Evolutionary conservation across 768 basidiomycete species (phyloP), one percentile per base, ranked within the genome.

Genomic region (Chalciporus piperatus): DNA sequence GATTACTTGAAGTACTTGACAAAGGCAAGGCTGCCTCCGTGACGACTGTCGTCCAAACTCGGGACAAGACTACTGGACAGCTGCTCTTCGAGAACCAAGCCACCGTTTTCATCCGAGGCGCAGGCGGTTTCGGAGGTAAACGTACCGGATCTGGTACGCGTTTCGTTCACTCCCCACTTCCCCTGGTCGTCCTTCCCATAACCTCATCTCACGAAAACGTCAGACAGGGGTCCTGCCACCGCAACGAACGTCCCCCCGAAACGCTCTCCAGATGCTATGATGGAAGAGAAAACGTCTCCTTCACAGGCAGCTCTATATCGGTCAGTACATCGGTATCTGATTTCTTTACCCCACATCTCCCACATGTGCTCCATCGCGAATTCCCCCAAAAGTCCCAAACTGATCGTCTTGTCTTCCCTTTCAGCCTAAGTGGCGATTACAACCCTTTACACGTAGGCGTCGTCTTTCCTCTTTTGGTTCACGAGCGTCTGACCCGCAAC

Each of bases 81-180:
- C 71, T 91, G 47, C 77, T 98, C 48, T 96, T 92, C 64, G 93
- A 97, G 72, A 97, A 92, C 69, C 90, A 95, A 67, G 81, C 84
- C 12, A 99, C 96, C 1, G 76, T 95, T 1, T 89, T 98, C 70
- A 83, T 96, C 56, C 90, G 97, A 50, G 95, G 94, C 2, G 79
- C 90, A 22, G 97, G 97, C n/a, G 95, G 94, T 0, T 97, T 99
- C 68, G 92, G 92, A 3, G 97, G 97, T 16, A 92, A 89, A 74
- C 89, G 91, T 51, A 72, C 69, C 27, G 94, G 93, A 28, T 82
- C 74, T 44, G 91, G 94, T 92, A 61, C 54, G 78, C 59, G 33
- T 16, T 11, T 16, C 32, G 17, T 11, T 16, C 32, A 17, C 33
- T 19, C n/a, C 30, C 53, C 50, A 49, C n/a, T 37, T 8, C 8